A percentile compares a stretch with the other conserved stretches of the same genome.
Evolutionary conservation across 768 basidiomycete species (phyloP).

Genomic region (Plicaturopsis crispa): DNA sequence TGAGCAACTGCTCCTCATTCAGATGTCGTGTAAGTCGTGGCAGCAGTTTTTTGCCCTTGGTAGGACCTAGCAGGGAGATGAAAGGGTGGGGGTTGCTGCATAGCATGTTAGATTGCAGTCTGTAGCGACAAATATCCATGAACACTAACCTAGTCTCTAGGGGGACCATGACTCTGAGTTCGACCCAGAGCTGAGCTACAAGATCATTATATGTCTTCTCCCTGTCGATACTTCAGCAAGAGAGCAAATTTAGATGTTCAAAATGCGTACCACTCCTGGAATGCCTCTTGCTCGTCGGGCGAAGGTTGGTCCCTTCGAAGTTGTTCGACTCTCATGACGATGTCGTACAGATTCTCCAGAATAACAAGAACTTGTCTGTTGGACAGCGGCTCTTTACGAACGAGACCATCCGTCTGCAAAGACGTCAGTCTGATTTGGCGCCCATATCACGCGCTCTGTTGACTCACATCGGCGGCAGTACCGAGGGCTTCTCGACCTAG

Average conservation of each 20-base stretch:
- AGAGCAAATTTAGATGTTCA: constrained; percentile 3
- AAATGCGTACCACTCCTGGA: constrained; percentile 35
- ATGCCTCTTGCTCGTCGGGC: constrained; percentile 45
- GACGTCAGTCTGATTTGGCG: not conserved
- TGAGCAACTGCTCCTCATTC: constrained; percentile 70
- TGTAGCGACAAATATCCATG: not conserved
- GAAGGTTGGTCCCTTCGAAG: constrained; percentile 70
- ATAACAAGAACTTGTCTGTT: constrained; percentile 71
- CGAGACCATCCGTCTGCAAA: constrained; percentile 50
- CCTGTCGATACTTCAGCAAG: constrained; percentile 31
- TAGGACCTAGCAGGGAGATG: constrained; percentile 79
- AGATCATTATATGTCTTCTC: constrained; percentile 45
- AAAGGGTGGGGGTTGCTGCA: constrained; percentile 91
- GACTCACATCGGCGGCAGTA: constrained; percentile 44
- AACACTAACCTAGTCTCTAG: constrained; percentile 78
- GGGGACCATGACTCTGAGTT: constrained; percentile 80
- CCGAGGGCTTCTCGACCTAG: constrained; percentile 69
- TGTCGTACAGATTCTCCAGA: constrained; percentile 81
- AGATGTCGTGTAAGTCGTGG: constrained; percentile 85
- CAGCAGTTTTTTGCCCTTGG: constrained; percentile 90
- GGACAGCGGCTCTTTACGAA: constrained; percentile 67
- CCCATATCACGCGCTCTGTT: not conserved
- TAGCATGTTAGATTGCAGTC: not conserved
- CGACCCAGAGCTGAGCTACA: constrained; percentile 72
- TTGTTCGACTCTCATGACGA: constrained; percentile 80